These are phyloP conservation scores for Plasmopara halstedii DNA, from an alignment of 352 stramenopile genomes.

Conservation along the genomic window DNA sequence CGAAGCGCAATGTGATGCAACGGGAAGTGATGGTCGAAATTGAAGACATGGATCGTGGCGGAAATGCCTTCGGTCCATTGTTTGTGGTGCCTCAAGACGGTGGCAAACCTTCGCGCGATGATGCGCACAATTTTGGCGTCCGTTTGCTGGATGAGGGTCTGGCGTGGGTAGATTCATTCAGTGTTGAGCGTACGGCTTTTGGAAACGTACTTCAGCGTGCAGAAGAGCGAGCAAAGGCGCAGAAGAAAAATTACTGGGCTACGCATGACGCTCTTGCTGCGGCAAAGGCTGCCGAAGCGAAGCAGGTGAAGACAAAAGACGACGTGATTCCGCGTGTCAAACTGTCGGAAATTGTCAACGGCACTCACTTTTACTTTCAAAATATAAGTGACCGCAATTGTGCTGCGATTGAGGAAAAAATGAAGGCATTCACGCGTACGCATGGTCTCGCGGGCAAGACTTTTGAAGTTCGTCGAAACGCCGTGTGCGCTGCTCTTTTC, in stretches of 20 bases:
- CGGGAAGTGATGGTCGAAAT: conserved; percentile 88
- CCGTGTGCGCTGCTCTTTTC: conserved; percentile 91
- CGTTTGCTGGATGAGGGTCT: conserved; percentile 91
- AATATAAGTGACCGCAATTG: conserved; percentile 83
- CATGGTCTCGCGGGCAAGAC: conserved; percentile 85
- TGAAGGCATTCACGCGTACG: conserved; percentile 88
- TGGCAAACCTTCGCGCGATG: conserved; percentile 33
- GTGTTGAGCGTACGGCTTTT: conserved; percentile 87
- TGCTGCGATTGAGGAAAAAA: conserved; percentile 88
- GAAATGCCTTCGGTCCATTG: conserved; percentile 86
- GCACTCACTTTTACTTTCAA: conserved; percentile 92
- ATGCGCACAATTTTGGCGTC: conserved; percentile 84
- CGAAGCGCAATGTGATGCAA: conserved; percentile 85
- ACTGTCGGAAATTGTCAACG: conserved; percentile 93
- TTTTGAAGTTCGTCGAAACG: conserved; percentile 88
- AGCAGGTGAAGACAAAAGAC: conserved; percentile 45
- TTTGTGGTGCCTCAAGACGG: conserved; percentile 41
- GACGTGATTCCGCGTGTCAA: conserved; percentile 72
- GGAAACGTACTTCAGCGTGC: conserved; percentile 60
- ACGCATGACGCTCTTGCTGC: conserved; percentile 64
- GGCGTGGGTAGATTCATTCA: conserved; percentile 89
- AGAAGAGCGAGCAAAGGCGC: conserved; percentile 84
- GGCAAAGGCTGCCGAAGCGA: conserved; percentile 38
- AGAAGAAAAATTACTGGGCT: conserved; percentile 94
- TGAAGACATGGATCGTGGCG: conserved; percentile 90